A percentile compares a stretch with the other conserved stretches of the same genome.
These are phyloP conservation scores for Phytomonas francai DNA, from an alignment of 208 protist genomes.

Conservation along the genomic window DNA sequence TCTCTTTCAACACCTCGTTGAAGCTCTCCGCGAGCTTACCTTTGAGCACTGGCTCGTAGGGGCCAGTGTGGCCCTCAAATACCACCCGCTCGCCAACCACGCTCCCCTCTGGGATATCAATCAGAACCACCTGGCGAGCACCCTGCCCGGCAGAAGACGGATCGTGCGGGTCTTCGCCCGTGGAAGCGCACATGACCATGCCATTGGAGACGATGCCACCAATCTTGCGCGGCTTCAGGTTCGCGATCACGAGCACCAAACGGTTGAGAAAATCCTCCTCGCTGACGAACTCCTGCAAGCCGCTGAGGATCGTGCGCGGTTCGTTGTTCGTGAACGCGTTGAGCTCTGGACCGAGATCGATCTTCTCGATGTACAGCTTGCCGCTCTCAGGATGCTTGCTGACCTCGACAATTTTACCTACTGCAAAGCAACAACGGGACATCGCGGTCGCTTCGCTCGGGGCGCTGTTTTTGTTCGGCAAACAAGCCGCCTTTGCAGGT, in stretches of 20 bases:
- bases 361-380: constrained; percentile 91
- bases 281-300: constrained; percentile 82
- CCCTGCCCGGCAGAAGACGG: constrained; percentile 27
- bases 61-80: constrained; percentile 78
- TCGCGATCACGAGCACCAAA: constrained; percentile 86
- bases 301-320: constrained; percentile 88
- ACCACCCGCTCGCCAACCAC: constrained; percentile 81
- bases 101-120: constrained; percentile 80
- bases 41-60: constrained; percentile 76
- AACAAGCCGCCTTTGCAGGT: not conserved
- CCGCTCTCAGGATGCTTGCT: constrained; percentile 82
- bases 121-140: constrained; percentile 60
- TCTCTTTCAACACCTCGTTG: constrained; percentile 71
- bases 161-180: constrained; percentile 38
- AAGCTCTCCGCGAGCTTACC: constrained; percentile 91
- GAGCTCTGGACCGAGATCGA: constrained; percentile 85
- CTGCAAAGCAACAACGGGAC: constrained; percentile 76
- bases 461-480: not conserved
- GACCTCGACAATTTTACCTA: constrained; percentile 87
- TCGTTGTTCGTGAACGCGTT: constrained; percentile 45
- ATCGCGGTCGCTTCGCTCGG: constrained; percentile 41
- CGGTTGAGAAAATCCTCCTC: constrained; percentile 75
- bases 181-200: constrained; percentile 91
- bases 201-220: constrained; percentile 79
- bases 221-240: constrained; percentile 92